Base-by-base conservation (phyloP, 495 filamentous ascomycete species). In the Penicillium paradoxum region DNA sequence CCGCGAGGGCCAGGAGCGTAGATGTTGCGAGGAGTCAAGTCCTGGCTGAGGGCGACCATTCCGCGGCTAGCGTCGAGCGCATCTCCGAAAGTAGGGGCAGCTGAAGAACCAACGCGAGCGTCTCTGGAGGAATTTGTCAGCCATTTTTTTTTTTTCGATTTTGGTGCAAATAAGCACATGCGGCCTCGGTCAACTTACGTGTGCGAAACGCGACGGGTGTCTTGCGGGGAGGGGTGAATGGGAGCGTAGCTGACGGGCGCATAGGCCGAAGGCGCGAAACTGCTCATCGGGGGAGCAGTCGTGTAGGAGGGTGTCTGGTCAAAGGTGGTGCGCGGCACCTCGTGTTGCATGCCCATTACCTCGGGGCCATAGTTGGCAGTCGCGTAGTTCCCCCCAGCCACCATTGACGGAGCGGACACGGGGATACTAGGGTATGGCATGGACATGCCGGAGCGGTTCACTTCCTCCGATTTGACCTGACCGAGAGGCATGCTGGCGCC, bases 31-130 rank as follows among this genome's bases (percentile, higher is more conserved):
- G 92, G 90, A 6, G 91, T 88, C 62, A 81, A 21, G 55, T 81
- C 78, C 66, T 97, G 92, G 77, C 90, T 95, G 80, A 97, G 88
- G 8, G 91, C 89, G 19, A 97, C 80, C 89, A 98, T 96, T 54
- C 90, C 90, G 38, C 88, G 83, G 60, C 85, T 84, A 15, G 90
- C 90, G 62, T 95, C 90, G 41, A 96, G 82, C n/a, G 89, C 88
- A 63, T 95, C 90, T 50, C 71, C 64, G 51, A 69, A 72, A 45
- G 75, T 69, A 49, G 63, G 67, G 49, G 71, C 44, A 45, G 68
- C 62, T 41, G 72, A 62, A 34, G 65, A 59, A 65, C 79, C 79
- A 58, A 83, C 79, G 38, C 85, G 79, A 44, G 25, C 79, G 64
- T 86, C 86, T 59, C 74, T 77, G 58, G n/a, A 38, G 34, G 14